phyloP scores from a whole-genome alignment of 169 alveolate species.

The Plasmodium blacklocki region DNA sequence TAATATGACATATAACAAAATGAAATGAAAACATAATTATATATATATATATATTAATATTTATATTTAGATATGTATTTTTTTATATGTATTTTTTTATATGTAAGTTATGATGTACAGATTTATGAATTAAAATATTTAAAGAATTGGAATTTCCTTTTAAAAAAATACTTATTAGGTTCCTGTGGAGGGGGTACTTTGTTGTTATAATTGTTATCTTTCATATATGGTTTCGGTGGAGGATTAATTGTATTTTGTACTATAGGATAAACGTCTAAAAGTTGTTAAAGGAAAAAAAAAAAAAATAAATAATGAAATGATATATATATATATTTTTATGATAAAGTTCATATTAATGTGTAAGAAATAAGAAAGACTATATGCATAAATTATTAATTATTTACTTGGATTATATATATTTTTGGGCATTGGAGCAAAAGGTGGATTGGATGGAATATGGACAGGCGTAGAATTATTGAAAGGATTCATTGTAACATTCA shows the following conservation, averaged over 20 bases:
- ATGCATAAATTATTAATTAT: background rate
- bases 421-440: constrained; percentile 34
- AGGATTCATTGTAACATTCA: constrained; percentile 52
- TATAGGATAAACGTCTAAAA: constrained; percentile 25
- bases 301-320: background rate
- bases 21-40: too few species aligned
- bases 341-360: background rate
- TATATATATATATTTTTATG: background rate
- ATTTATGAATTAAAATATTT: too few species aligned
- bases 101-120: too few species aligned
- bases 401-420: constrained; percentile 59
- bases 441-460: constrained; percentile 24
- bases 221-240: constrained; percentile 44
- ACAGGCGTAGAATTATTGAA: constrained; percentile 31
- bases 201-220: constrained; percentile 21
- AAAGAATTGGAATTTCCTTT: constrained; percentile 17
- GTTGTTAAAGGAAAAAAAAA: too few species aligned
- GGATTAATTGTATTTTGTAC: constrained; percentile 21
- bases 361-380: background rate
- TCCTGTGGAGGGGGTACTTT: constrained; percentile 53
- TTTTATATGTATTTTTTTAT: too few species aligned
- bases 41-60: too few species aligned
- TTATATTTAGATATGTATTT: too few species aligned
- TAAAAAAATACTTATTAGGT: constrained; percentile 53
- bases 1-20: too few species aligned